Conservation (phyloP, 306 rosid genomes). For the Urtica urens region DNA sequence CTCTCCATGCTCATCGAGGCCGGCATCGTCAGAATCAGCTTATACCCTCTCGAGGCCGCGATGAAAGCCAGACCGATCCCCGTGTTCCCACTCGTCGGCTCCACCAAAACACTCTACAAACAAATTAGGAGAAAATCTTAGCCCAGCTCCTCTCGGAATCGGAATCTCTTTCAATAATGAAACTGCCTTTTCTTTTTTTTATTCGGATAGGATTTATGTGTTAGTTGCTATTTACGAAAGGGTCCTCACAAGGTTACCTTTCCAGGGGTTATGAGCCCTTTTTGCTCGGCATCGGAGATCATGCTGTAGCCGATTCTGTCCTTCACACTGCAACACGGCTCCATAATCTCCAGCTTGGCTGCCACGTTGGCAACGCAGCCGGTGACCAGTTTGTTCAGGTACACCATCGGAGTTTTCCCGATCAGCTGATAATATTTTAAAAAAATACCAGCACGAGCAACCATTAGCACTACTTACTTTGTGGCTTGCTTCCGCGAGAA, state of each 20-base stretch:
- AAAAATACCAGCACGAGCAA: conserved; percentile 19
- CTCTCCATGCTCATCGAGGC: conserved; percentile 98
- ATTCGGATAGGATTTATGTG: neutral
- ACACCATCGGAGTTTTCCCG: conserved; percentile 97
- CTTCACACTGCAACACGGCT: conserved; percentile 98
- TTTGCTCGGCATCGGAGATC: conserved; percentile 86
- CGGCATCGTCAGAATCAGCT: conserved; percentile 91
- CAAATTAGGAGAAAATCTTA: conserved; percentile 15
- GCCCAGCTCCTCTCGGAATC: neutral
- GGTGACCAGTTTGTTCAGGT: conserved; percentile 64
- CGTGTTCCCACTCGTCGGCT: conserved; percentile 97
- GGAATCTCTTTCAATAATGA: neutral
- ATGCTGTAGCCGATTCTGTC: conserved; percentile 92
- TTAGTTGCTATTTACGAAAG: too few relatives aligned
- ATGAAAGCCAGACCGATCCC: conserved; percentile 98
- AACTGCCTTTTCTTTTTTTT: neutral
- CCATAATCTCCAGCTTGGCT: conserved; percentile 99
- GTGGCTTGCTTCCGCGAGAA: too few relatives aligned
- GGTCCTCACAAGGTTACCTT: conserved; percentile 50
- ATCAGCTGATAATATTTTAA: too few relatives aligned
- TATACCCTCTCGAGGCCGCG: conserved; percentile 95
- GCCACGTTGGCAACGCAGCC: conserved; percentile 87
- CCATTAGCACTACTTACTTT: too few relatives aligned
- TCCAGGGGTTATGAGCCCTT: conserved; percentile 80
- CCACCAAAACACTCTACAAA: conserved; percentile 80